Conservation (phyloP, 169 alveolate genomes). For the Theileria parva region DNA sequence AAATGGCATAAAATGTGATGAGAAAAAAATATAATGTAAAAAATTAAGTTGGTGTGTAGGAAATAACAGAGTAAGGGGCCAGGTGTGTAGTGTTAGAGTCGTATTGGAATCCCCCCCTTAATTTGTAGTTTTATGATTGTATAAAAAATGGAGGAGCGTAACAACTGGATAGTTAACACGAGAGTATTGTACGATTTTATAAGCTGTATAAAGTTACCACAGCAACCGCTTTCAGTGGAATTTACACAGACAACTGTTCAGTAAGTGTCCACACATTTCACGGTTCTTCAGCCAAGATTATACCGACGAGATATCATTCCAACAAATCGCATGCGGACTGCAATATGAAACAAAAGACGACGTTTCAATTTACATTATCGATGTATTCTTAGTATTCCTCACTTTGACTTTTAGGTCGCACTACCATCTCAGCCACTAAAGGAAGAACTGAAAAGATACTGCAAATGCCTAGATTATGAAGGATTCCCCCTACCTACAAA, state of each 20-base stretch:
- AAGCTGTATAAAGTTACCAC: constrained; percentile 56
- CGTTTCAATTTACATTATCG: constrained; percentile 50
- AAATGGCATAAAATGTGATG: background rate
- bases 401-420: constrained; percentile 35
- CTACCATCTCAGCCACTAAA: constrained; percentile 58
- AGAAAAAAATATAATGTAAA: background rate
- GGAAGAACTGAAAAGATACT: constrained; percentile 51
- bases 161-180: constrained; percentile 66
- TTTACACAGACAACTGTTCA: constrained; percentile 41
- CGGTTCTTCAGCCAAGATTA: constrained; percentile 8
- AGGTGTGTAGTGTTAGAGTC: too few species aligned
- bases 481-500: constrained; percentile 62
- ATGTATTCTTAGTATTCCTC: constrained; percentile 14
- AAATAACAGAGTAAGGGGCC: background rate
- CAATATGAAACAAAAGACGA: constrained; percentile 54
- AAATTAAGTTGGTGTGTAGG: background rate
- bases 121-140: background rate
- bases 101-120: constrained; percentile 49
- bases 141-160: constrained; percentile 32
- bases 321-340: constrained; percentile 63
- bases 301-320: constrained; percentile 36
- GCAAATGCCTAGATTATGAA: constrained; percentile 63
- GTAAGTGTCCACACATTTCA: constrained; percentile 4
- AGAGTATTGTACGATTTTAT: constrained; percentile 62
- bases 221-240: constrained; percentile 64